Conservation (phyloP, 2,329 filamentous ascomycete species). For the Nannizziopsis barbatae region DNA sequence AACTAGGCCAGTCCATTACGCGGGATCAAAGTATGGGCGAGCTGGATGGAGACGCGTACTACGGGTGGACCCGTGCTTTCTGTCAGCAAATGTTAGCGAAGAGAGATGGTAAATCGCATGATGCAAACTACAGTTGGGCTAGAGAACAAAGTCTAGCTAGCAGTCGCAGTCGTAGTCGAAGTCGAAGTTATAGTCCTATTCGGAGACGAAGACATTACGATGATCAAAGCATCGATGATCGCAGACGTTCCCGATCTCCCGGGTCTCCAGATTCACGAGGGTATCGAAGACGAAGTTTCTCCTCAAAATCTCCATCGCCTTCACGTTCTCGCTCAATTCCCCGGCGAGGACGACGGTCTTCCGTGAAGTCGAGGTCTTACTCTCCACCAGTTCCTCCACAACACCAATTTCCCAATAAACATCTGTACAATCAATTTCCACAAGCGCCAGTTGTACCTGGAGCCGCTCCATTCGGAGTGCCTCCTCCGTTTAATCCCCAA, state of each 20-base stretch:
- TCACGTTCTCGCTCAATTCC: slow-evolving; percentile 21
- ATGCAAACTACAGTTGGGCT: too few species aligned
- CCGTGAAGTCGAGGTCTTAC: slow-evolving; percentile 24
- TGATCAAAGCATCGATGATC: slow-evolving; percentile 25
- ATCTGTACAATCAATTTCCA: slow-evolving; percentile 16
- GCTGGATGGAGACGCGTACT: slow-evolving; percentile 62
- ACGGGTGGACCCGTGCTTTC: slow-evolving; percentile 74
- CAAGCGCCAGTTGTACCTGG: background rate
- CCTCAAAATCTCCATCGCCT: slow-evolving; percentile 22
- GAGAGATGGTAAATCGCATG: slow-evolving; percentile 17
- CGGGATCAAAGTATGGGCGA: slow-evolving; percentile 57
- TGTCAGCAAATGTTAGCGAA: slow-evolving; percentile 65
- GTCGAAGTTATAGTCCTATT: slow-evolving; percentile 38
- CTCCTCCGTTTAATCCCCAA: slow-evolving; percentile 13
- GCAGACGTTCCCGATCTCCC: slow-evolving; percentile 20
- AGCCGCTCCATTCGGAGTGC: slow-evolving; percentile 3
- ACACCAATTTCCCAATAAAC: slow-evolving; percentile 18
- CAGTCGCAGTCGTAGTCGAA: slow-evolving; percentile 38
- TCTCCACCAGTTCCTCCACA: slow-evolving; percentile 19
- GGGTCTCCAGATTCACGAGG: slow-evolving; percentile 23
- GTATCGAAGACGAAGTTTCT: slow-evolving; percentile 15
- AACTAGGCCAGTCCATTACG: slow-evolving; percentile 58
- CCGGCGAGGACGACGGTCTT: slow-evolving; percentile 18
- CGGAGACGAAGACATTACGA: slow-evolving; percentile 34
- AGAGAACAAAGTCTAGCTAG: slow-evolving; percentile 17